Evolutionary conservation across 2,329 filamentous ascomycete genomes (phyloP), one percentile per base, ranked within the genome.

Genomic region (Corniculantispora saksenae): DNA sequence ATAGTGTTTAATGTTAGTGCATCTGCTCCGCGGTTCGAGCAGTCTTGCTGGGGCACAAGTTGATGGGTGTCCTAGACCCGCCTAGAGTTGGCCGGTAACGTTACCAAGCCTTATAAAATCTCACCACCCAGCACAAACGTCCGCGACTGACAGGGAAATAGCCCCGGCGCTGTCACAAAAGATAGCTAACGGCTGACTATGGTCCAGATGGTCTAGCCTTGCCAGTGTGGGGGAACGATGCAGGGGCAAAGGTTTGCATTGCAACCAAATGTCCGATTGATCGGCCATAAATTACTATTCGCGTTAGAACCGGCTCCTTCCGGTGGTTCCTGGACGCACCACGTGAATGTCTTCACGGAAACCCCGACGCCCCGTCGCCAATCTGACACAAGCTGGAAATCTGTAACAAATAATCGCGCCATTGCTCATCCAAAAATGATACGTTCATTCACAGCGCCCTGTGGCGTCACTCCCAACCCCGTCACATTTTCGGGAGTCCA

Each of bases 251-350:
- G 38, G 38, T 25, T 21, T 58, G 55, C 40, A 58, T 58, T 45
- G n/a, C 23, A 17, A 27, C 10, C 40, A 45, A 58, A 58, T 32
- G 25, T 58, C 25, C 55, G 40, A 58, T 58, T 58, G 55, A 58
- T 47, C 55, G 55, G 55, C 55, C 40, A n/a, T 43, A 58, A 45
- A 40, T 2, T 32, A 58, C 55, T 7, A 10, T 58, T 58, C n/a
- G 25, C 38, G 55, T 58, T 58, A 58, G 55, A 58, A 23, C 10
- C 55, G 55, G 55, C 55, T 29, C 23, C 55, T 47, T 58, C 25
- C 40, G 40, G 40, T 29, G n/a, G 55, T 58, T 47, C 55, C 55
- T 58, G 55, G 40, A 58, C 32, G 40, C 23, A 17, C 55, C 55
- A 47, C 55, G 38, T 32, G 40, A 58, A 45, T 7, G 48, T 17